phyloP scores from a whole-genome alignment of 192 early-diverging fungal genomes.

The Bifiguratus adelaidae region DNA sequence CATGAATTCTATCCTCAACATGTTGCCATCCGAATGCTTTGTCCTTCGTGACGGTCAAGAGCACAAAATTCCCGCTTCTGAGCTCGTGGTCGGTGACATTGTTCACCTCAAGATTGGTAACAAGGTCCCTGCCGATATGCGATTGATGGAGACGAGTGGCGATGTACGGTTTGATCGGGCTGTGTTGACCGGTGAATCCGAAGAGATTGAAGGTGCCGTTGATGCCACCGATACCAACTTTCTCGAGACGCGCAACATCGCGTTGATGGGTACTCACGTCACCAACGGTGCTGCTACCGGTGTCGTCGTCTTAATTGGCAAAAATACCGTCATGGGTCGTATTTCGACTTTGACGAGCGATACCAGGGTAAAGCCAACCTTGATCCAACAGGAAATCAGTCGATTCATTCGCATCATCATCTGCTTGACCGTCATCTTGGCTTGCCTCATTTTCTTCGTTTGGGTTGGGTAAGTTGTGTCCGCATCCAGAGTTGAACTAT shows the following conservation, averaged over 20 bases:
- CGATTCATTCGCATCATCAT: constrained; percentile 62
- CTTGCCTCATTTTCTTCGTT: constrained; percentile 28
- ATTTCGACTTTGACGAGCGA: constrained; percentile 45
- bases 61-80: constrained; percentile 30
- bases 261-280: constrained; percentile 53
- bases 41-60: constrained; percentile 61
- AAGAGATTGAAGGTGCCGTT: constrained; percentile 44
- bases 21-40: constrained; percentile 46
- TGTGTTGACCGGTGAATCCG: constrained; percentile 61
- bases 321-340: constrained; percentile 62
- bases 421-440: constrained; percentile 29
- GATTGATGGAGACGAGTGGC: constrained; percentile 46
- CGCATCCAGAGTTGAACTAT: background rate
- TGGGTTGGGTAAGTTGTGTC: constrained; percentile 18
- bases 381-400: constrained; percentile 48
- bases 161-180: constrained; percentile 68
- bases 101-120: constrained; percentile 54
- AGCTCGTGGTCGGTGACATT: constrained; percentile 68
- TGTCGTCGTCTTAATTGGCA: constrained; percentile 72
- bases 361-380: constrained; percentile 29
- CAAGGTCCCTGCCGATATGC: constrained; percentile 69
- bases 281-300: constrained; percentile 59
- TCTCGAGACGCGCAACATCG: constrained; percentile 73
- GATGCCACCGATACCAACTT: constrained; percentile 55
- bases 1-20: constrained; percentile 57